These are phyloP conservation scores for Mycena citricolor DNA, from an alignment of 1,284 basidiomycete species.

Conservation along the genomic window DNA sequence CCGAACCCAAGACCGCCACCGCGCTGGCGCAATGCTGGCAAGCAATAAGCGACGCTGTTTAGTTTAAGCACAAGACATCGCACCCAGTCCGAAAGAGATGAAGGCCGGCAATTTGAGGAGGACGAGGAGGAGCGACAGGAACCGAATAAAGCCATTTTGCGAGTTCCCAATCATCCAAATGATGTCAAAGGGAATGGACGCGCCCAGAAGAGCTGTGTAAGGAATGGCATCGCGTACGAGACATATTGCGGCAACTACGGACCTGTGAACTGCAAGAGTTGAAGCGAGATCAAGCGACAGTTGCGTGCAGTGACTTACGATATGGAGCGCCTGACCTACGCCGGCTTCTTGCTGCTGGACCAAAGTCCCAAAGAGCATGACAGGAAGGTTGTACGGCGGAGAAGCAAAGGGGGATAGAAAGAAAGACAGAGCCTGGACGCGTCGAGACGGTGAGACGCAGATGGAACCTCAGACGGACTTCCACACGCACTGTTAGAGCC, in stretches of 20 bases:
- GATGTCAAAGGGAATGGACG: constrained; percentile 65
- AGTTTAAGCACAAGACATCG: neutral
- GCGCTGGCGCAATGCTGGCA: constrained; percentile 53
- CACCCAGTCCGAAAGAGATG: constrained; percentile 46
- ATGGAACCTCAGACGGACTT: neutral
- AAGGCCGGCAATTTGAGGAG: constrained; percentile 71
- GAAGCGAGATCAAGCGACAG: neutral
- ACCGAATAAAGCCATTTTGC: constrained; percentile 54
- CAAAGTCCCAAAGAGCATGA: constrained; percentile 74
- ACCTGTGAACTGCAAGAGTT: constrained; percentile 55
- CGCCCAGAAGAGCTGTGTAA: constrained; percentile 43
- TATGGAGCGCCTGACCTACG: constrained; percentile 65
- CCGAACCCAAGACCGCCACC: constrained; percentile 64
- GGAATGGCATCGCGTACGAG: neutral
- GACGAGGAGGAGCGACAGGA: constrained; percentile 59
- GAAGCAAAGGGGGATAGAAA: constrained; percentile 54
- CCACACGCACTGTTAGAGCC: constrained; percentile 53
- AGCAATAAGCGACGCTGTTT: neutral
- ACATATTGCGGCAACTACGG: neutral
- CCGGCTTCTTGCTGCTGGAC: constrained; percentile 55
- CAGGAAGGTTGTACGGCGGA: constrained; percentile 68
- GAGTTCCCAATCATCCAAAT: constrained; percentile 63
- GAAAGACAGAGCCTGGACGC: constrained; percentile 60
- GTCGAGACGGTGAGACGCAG: too few relatives aligned
- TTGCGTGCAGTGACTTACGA: constrained; percentile 39